Evolutionary conservation across 1,284 basidiomycete species (phyloP).

Genomic region (Cryptococcus sp.): DNA sequence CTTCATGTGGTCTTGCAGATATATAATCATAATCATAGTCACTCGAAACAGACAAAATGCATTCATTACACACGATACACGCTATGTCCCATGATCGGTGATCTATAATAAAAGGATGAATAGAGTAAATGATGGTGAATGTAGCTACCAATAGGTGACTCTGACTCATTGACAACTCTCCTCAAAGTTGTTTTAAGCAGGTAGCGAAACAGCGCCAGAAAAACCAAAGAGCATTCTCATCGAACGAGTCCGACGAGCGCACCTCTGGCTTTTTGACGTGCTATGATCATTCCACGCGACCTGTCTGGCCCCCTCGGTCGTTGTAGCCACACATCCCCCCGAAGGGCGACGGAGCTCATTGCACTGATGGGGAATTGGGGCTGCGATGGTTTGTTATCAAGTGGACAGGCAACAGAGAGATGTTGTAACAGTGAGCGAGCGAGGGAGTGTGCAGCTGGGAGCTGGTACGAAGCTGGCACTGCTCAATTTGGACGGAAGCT

Average conservation of each 20-base stretch:
- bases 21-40: not conserved
- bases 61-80: not conserved
- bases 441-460: no score
- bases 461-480: not conserved
- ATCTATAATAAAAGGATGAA: not conserved
- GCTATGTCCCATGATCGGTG: not conserved
- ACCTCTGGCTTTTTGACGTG: no score
- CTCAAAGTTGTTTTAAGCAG: conserved; percentile 46
- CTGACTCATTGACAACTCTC: conserved; percentile 42
- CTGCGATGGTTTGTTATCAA: conserved; percentile 18
- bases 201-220: conserved; percentile 17
- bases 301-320: conserved; percentile 41
- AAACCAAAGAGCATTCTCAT: no score
- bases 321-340: conserved; percentile 16
- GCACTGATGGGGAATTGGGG: conserved; percentile 39
- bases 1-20: not conserved
- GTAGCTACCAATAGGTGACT: conserved; percentile 48
- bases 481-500: no score
- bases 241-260: no score
- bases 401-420: not conserved
- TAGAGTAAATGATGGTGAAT: conserved; percentile 6
- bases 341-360: conserved; percentile 22
- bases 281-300: conserved; percentile 29
- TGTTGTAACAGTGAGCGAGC: no score
- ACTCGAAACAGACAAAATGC: not conserved